These are phyloP conservation scores for Penicillium rolfsii DNA, from an alignment of 2,329 filamentous ascomycete genomes.

Conservation along the genomic window DNA sequence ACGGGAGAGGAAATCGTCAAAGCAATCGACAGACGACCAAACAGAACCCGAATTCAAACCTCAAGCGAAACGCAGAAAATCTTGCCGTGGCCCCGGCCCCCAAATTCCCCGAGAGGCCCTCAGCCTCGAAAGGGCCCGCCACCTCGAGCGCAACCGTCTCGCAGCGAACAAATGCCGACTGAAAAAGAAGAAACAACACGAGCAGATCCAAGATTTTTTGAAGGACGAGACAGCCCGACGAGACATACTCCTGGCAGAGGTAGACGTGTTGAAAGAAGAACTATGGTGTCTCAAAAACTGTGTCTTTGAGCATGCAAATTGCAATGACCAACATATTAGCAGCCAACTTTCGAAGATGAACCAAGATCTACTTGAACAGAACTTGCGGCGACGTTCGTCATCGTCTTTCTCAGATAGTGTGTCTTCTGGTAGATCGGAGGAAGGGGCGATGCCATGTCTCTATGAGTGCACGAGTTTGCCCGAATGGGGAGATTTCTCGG, in stretches of 20 bases:
- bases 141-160: constrained; percentile 16
- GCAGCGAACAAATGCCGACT: constrained; percentile 13
- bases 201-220: constrained; percentile 1
- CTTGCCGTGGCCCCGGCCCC: neutral
- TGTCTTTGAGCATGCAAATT: constrained; percentile 13
- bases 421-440: neutral
- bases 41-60: constrained; percentile 1
- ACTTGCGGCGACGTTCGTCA: neutral
- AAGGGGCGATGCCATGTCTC: neutral
- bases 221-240: constrained; percentile 1
- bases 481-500: neutral
- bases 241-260: constrained; percentile 1
- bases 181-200: constrained; percentile 12
- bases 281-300: constrained; percentile 12
- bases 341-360: constrained; percentile 6
- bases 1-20: neutral
- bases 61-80: neutral
- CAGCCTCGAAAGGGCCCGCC: constrained; percentile 6
- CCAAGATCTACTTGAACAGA: neutral
- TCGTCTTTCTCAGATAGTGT: neutral
- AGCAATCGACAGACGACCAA: neutral
- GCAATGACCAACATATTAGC: constrained; percentile 10
- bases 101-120: neutral
- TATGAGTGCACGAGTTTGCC: neutral
- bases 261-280: constrained; percentile 1